Evolutionary conservation across 768 basidiomycete genomes (phyloP), one percentile per base, ranked within the genome.

Genomic region (Lanmaoa rubissima): DNA sequence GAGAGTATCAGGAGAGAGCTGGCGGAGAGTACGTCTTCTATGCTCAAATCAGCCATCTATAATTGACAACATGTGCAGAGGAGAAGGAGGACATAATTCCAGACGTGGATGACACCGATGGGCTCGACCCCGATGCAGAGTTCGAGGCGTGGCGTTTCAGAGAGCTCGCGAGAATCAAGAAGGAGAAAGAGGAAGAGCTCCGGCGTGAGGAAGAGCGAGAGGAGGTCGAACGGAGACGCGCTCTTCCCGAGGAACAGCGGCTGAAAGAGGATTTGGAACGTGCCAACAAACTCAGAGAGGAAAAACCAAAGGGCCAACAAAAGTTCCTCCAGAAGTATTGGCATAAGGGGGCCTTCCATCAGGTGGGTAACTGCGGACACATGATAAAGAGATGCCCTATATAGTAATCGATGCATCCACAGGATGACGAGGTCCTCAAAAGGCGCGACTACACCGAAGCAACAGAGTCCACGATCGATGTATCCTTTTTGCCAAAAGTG

Each of bases 271-370:
- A 99, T 71, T 67, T 95, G 58, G 94, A 92, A 69, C 84, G 79
- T 41, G 95, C 94, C 3, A 81, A 92, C 55, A 86, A 90, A 70
- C 75, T 82, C 34, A 80, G 97, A 54, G 87, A 88, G 53, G 92
- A 91, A 52, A 96, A 95, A 73, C 90, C 92, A 1, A 90, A 97
- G 69, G 93, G 92, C 4, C 82, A 91, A 60, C 90, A 94, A 69
- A 91, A 86, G 68, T 98, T 98, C 75, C 73, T 98, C 60, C 94
- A 98, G 71, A 98, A 97, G 74, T 99, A 97, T 71, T 98, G 94
- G 86, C 97, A 99, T 78, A 98, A 96, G 74, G 97, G 97, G 65
- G 97, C 96, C 57, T 99, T 98, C 79, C 94, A 97, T 71, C 92
- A 95, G 82, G 94, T 91, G 57, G 34, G 80, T 68, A 12, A 41